phyloP scores from a whole-genome alignment of 257 asterid species.

The Vinca minor region DNA sequence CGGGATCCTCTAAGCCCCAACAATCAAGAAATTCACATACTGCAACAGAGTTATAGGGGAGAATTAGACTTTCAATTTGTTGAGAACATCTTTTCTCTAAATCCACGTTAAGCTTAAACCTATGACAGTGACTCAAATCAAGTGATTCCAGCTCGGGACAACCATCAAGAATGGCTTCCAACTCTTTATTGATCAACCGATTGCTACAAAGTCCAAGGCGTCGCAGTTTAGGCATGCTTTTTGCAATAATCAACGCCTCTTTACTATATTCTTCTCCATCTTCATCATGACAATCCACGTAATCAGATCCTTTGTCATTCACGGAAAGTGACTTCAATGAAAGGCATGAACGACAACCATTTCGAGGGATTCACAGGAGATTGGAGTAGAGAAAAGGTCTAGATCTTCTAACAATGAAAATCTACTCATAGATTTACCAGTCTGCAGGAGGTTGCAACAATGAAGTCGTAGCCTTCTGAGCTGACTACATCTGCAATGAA shows the following conservation, averaged over 20 bases:
- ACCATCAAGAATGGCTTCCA: conserved; percentile 43
- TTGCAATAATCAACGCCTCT: too few species aligned
- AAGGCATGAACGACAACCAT: conserved; percentile 27
- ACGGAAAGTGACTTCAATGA: conserved; percentile 27
- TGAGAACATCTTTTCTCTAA: conserved; percentile 23
- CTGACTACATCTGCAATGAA: conserved; percentile 29
- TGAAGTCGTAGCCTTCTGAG: conserved; percentile 29
- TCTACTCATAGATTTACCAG: too few species aligned
- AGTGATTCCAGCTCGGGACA: conserved; percentile 42
- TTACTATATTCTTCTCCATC: conserved; percentile 21
- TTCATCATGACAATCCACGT: neutral
- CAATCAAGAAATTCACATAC: conserved; percentile 13
- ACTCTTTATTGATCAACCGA: conserved; percentile 34
- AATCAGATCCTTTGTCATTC: conserved; percentile 13
- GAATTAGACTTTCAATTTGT: conserved; percentile 16
- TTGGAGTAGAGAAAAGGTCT: too few species aligned
- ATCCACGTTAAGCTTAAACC: conserved; percentile 27
- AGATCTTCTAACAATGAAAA: too few species aligned
- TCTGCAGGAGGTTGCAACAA: conserved; percentile 10
- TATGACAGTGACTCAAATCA: conserved; percentile 29
- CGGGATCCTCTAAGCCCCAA: too few species aligned
- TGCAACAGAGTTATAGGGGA: conserved; percentile 17
- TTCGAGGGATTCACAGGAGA: too few species aligned
- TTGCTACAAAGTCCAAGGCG: conserved; percentile 40
- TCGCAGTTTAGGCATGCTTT: too few species aligned